Evolutionary conservation across 257 asterid species (phyloP).

Genomic region (Rubia yunnanensis): DNA sequence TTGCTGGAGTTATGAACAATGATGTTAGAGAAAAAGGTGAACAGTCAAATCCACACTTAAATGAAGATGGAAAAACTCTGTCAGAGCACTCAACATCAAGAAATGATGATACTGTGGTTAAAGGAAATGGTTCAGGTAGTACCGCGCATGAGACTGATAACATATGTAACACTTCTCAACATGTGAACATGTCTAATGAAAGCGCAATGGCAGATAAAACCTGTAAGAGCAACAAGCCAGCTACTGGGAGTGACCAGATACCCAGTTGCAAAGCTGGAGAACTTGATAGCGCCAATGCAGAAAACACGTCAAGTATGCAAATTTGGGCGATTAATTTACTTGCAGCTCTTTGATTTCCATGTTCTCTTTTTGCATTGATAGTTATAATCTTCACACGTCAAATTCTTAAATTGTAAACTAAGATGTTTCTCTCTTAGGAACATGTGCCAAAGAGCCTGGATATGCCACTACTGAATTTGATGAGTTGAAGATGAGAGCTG

Average conservation of each 20-base stretch:
- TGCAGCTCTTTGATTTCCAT: background rate
- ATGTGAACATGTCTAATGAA: constrained; percentile 28
- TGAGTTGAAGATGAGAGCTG: constrained; percentile 24
- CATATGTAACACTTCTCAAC: constrained; percentile 26
- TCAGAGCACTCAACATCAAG: constrained; percentile 31
- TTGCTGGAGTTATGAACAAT: constrained; percentile 20
- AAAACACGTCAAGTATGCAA: constrained; percentile 30
- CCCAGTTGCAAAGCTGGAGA: constrained; percentile 24
- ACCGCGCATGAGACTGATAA: constrained; percentile 17
- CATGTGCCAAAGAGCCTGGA: constrained; percentile 30
- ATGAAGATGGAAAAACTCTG: constrained; percentile 24
- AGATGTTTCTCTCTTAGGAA: constrained; percentile 24
- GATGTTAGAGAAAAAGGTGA: constrained; percentile 26
- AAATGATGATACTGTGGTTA: constrained; percentile 27
- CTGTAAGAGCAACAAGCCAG: constrained; percentile 30
- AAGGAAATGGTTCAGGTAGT: constrained; percentile 25
- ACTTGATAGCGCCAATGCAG: constrained; percentile 20
- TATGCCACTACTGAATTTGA: constrained; percentile 22
- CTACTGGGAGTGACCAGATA: constrained; percentile 28
- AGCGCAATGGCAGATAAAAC: constrained; percentile 23
- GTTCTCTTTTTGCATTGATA: background rate
- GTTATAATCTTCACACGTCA: background rate
- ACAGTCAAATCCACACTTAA: constrained; percentile 24
- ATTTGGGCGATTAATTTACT: constrained; percentile 5
- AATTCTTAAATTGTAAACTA: constrained; percentile 18